Evolutionary conservation across 2,329 filamentous ascomycete genomes (phyloP).

Genomic region (Monilinia polystroma): DNA sequence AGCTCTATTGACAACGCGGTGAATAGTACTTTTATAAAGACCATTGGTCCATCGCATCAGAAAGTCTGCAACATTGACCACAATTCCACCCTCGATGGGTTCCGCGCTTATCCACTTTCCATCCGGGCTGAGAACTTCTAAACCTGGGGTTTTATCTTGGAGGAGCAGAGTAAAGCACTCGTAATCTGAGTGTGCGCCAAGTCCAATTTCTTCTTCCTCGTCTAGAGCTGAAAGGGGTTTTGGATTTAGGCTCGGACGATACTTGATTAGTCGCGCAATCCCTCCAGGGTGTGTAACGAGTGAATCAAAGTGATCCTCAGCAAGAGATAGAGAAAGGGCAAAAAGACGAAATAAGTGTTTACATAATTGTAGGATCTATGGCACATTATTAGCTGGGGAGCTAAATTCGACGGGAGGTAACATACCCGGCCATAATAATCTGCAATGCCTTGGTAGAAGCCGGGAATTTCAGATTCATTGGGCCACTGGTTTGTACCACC

Average conservation of each 20-base stretch:
- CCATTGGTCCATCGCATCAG: slow-evolving; percentile 52
- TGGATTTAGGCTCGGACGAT: slow-evolving; percentile 45
- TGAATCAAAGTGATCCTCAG: slow-evolving; percentile 45
- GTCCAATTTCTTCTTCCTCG: slow-evolving; percentile 37
- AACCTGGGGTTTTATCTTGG: slow-evolving; percentile 50
- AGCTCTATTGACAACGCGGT: slow-evolving; percentile 55
- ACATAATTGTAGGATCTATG: slow-evolving; percentile 43
- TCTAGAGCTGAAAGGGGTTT: slow-evolving; percentile 36
- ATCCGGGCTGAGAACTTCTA: slow-evolving; percentile 52
- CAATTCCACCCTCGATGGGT: slow-evolving; percentile 48
- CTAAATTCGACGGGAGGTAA: background rate
- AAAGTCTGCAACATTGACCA: slow-evolving; percentile 54
- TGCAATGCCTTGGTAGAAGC: slow-evolving; percentile 37
- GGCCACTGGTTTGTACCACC: slow-evolving; percentile 38
- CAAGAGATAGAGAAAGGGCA: slow-evolving; percentile 44
- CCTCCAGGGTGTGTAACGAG: slow-evolving; percentile 46
- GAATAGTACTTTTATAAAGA: slow-evolving; percentile 53
- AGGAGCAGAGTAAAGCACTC: slow-evolving; percentile 57
- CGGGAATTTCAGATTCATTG: slow-evolving; percentile 34
- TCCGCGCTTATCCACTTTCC: slow-evolving; percentile 47
- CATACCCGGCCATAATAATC: slow-evolving; percentile 36
- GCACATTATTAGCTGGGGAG: background rate
- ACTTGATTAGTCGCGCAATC: slow-evolving; percentile 50
- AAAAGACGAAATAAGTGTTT: slow-evolving; percentile 41
- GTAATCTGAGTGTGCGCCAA: slow-evolving; percentile 55